These are phyloP conservation scores for Sporothrix mexicana DNA, from an alignment of 2,329 filamentous ascomycete species.

Conservation along the genomic window DNA sequence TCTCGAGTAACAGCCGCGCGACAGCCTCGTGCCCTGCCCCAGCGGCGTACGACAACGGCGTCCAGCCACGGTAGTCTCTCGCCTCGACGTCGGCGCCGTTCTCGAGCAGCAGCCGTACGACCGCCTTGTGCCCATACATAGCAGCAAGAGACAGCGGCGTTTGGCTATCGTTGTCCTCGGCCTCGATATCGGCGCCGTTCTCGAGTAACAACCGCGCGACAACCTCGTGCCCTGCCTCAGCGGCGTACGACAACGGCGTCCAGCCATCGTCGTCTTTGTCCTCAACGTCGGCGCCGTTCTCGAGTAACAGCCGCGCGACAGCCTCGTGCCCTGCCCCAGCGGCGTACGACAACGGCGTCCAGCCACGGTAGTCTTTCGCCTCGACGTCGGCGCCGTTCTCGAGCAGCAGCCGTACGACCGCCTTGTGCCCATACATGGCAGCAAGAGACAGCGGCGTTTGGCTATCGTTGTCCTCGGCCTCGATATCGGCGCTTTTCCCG, in stretches of 20 bases:
- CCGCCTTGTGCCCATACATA: background rate
- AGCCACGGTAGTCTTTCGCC: background rate
- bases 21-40: background rate
- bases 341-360: background rate
- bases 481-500: background rate
- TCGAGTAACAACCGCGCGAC: background rate
- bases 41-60: background rate
- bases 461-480: background rate
- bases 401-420: background rate
- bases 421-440: background rate
- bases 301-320: background rate
- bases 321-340: background rate
- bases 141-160: background rate
- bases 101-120: background rate
- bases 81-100: background rate
- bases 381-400: constrained; percentile 1
- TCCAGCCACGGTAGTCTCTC: background rate
- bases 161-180: background rate
- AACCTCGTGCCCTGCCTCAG: background rate
- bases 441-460: background rate
- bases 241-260: background rate
- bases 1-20: background rate
- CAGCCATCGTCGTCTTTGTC: background rate
- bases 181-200: background rate
- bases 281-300: background rate